Conservation (phyloP, 2,329 filamentous ascomycete genomes). For the Nothopassalora personata region DNA sequence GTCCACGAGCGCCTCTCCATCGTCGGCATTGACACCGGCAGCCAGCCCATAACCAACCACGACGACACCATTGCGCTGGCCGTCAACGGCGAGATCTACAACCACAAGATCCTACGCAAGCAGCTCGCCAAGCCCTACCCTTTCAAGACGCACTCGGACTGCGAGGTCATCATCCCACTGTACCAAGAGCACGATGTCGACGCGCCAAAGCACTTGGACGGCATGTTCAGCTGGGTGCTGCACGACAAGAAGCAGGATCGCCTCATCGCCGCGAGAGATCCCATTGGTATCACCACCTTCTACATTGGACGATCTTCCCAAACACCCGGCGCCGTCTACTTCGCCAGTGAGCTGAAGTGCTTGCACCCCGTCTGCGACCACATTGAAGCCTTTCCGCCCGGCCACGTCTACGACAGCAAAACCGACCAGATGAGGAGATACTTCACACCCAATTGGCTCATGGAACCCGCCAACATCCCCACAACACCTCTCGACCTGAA, state of each 20-base stretch:
- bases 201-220: slow-evolving; percentile 87
- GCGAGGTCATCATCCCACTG: slow-evolving; percentile 96
- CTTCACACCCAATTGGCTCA: slow-evolving; percentile 81
- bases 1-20: slow-evolving; percentile 97
- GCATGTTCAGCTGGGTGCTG: slow-evolving; percentile 99
- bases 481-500: slow-evolving; percentile 77
- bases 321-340: slow-evolving; percentile 82
- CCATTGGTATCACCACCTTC: slow-evolving; percentile 94
- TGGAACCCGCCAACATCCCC: slow-evolving; percentile 75
- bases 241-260: slow-evolving; percentile 94
- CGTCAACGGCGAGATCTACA: slow-evolving; percentile 99
- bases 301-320: slow-evolving; percentile 86
- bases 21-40: slow-evolving; percentile 93
- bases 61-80: slow-evolving; percentile 84
- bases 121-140: slow-evolving; percentile 75
- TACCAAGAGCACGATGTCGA: slow-evolving; percentile 90
- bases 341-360: slow-evolving; percentile 94
- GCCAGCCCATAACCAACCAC: slow-evolving; percentile 89
- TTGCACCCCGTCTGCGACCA: slow-evolving; percentile 91
- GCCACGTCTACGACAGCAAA: slow-evolving; percentile 92
- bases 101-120: slow-evolving; percentile 93
- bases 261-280: slow-evolving; percentile 88
- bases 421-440: slow-evolving; percentile 81
- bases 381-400: slow-evolving; percentile 88
- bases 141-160: slow-evolving; percentile 98